Evolutionary conservation across 495 filamentous ascomycete genomes (phyloP).

Genomic region (Evernia prunastri): DNA sequence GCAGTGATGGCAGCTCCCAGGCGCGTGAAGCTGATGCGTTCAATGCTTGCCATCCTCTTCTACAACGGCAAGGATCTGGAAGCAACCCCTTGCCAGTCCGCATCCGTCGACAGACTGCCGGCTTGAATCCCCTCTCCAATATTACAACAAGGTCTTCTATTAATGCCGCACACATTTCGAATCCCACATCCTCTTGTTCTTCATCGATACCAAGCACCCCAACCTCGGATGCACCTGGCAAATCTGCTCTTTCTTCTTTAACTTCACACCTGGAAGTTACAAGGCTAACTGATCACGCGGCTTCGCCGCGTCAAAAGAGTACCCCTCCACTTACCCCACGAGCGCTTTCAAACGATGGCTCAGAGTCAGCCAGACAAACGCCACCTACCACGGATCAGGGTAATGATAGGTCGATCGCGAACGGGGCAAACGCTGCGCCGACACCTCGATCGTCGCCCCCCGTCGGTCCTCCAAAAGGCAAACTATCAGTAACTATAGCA

Average conservation of each 20-base stretch:
- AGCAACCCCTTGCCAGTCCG: slow-evolving; percentile 20
- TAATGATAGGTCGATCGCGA: slow-evolving; percentile 28
- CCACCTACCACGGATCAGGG: slow-evolving; percentile 38
- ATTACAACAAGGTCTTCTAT: slow-evolving; percentile 60
- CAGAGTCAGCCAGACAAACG: slow-evolving; percentile 19
- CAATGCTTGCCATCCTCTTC: slow-evolving; percentile 15
- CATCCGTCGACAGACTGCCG: slow-evolving; percentile 20
- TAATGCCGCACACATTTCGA: slow-evolving; percentile 67
- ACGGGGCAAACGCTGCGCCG: slow-evolving; percentile 35
- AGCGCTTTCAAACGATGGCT: slow-evolving; percentile 60
- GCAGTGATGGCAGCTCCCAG: slow-evolving; percentile 22
- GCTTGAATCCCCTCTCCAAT: slow-evolving; percentile 55
- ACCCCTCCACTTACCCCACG: slow-evolving; percentile 82
- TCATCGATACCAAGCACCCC: slow-evolving; percentile 53
- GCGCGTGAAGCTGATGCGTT: slow-evolving; percentile 3
- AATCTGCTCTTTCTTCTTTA: slow-evolving; percentile 51
- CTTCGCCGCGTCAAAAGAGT: slow-evolving; percentile 66
- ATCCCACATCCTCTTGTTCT: slow-evolving; percentile 54
- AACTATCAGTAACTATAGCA: slow-evolving; percentile 78
- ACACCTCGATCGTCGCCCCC: slow-evolving; percentile 40
- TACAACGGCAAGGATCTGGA: slow-evolving; percentile 20
- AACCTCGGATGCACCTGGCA: slow-evolving; percentile 42
- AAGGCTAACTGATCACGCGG: slow-evolving; percentile 80
- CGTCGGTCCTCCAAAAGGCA: slow-evolving; percentile 75
- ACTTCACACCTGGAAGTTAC: slow-evolving; percentile 58